Conservation (phyloP, 805 yeast genomes). For the Priceomyces medius region DNA sequence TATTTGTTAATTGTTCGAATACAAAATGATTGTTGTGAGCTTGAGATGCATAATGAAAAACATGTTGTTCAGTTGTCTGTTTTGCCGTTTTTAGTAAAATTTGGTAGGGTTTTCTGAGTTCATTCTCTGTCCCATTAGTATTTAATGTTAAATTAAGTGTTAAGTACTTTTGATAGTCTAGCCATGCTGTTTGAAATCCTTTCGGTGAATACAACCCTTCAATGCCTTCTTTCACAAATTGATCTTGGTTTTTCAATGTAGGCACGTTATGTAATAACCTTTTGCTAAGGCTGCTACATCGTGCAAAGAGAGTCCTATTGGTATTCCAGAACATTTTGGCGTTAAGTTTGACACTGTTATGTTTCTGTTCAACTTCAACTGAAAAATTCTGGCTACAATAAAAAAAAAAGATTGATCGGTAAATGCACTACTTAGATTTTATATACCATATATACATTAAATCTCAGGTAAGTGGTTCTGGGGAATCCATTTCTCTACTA, state of each 20-base stretch:
- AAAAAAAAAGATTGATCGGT: background rate
- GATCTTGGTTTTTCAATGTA: slow-evolving; percentile 39
- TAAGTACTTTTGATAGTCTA: slow-evolving; percentile 67
- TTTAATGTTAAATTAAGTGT: slow-evolving; percentile 59
- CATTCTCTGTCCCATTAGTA: slow-evolving; percentile 79
- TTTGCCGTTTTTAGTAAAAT: slow-evolving; percentile 65
- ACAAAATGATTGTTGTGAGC: slow-evolving; percentile 90
- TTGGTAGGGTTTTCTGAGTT: slow-evolving; percentile 72
- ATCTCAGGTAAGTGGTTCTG: background rate
- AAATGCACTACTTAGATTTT: slow-evolving; percentile 2
- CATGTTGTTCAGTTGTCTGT: slow-evolving; percentile 60
- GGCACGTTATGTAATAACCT: slow-evolving; percentile 66
- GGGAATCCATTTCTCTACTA: slow-evolving; percentile 7
- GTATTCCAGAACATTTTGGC: slow-evolving; percentile 6
- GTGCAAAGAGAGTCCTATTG: background rate
- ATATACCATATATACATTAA: background rate
- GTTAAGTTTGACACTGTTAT: background rate
- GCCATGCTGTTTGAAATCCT: slow-evolving; percentile 78
- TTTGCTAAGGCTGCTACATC: slow-evolving; percentile 3
- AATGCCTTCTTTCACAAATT: slow-evolving; percentile 49
- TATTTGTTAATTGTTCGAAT: slow-evolving; percentile 57
- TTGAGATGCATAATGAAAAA: slow-evolving; percentile 88
- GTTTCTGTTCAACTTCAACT: background rate
- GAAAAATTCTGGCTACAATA: background rate
- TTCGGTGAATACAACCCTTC: slow-evolving; percentile 60